A percentile compares a stretch with the other conserved stretches of the same genome.
Evolutionary conservation across 2,329 filamentous ascomycete genomes (phyloP).

Genomic region (Calonectria fujianensis): DNA sequence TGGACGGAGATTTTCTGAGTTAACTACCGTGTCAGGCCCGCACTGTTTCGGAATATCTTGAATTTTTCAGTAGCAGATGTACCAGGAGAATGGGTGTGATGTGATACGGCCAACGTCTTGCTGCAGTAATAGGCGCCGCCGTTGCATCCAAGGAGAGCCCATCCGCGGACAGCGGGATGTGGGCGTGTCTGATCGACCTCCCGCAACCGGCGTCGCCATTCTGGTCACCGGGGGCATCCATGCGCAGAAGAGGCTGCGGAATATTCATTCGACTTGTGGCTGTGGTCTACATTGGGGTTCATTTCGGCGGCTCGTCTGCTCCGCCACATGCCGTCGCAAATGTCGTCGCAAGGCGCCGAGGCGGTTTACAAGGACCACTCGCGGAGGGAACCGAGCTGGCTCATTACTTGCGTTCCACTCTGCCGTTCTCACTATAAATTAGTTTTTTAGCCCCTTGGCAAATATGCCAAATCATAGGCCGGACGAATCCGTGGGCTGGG

Average conservation of each 20-base stretch:
- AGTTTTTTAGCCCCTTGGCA: neutral
- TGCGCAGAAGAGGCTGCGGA: neutral
- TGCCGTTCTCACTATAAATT: neutral
- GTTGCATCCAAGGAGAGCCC: neutral
- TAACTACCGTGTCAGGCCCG: neutral
- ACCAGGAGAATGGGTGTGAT: neutral
- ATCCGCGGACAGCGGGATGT: slow-evolving; percentile 10
- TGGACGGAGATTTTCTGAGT: neutral
- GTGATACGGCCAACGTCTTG: neutral
- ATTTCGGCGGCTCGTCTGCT: neutral
- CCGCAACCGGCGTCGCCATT: neutral
- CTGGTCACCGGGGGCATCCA: neutral
- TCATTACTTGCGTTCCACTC: neutral
- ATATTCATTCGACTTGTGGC: no score
- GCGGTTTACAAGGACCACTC: neutral
- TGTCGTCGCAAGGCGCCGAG: neutral
- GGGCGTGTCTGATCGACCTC: slow-evolving; percentile 11
- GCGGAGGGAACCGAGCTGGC: neutral
- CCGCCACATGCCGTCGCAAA: neutral
- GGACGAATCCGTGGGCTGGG: neutral
- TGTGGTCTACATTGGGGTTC: neutral
- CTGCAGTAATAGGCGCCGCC: neutral
- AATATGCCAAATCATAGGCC: neutral
- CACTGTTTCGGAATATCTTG: slow-evolving; percentile 5
- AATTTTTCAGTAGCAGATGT: no score